Evolutionary conservation across 345 rosid genomes (phyloP).

Genomic region (Erodium maritimum): DNA sequence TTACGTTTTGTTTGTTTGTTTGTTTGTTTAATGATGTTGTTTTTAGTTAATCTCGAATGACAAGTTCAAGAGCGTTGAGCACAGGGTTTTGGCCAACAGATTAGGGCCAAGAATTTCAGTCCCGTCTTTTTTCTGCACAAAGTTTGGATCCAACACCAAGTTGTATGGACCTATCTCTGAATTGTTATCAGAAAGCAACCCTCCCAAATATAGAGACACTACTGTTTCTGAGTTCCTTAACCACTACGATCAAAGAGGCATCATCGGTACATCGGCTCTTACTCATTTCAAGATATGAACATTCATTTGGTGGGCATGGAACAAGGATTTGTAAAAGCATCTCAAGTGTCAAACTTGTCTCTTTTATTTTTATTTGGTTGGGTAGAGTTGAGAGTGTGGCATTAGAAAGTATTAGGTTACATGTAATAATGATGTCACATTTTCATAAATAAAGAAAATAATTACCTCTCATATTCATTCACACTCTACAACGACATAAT

Average conservation of each 20-base stretch:
- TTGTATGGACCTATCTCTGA: constrained; percentile 22
- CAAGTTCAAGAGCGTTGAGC: constrained; percentile 23
- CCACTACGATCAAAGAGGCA: constrained; percentile 15
- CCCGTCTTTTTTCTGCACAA: constrained; percentile 22
- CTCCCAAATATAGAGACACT: constrained; percentile 15
- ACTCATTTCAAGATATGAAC: constrained; percentile 21
- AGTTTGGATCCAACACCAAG: constrained; percentile 4
- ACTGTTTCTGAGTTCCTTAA: constrained; percentile 7
- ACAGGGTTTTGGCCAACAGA: constrained; percentile 19
- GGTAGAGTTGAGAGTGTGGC: too few relatives aligned
- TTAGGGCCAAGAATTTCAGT: constrained; percentile 25
- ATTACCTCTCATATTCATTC: too few relatives aligned
- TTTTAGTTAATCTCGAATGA: constrained; percentile 28
- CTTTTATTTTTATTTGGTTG: too few relatives aligned
- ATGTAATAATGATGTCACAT: too few relatives aligned
- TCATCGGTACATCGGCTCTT: constrained; percentile 8
- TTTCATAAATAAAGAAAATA: too few relatives aligned
- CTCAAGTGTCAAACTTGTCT: too few relatives aligned
- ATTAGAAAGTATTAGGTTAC: too few relatives aligned
- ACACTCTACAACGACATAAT: too few relatives aligned
- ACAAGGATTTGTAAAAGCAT: too few relatives aligned
- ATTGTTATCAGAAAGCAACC: constrained; percentile 18
- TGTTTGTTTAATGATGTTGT: background rate
- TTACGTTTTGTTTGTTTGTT: background rate
- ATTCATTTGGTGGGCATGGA: too few relatives aligned